Base-by-base conservation (phyloP, 2,329 filamentous ascomycete species). In the Botryotinia convoluta region DNA sequence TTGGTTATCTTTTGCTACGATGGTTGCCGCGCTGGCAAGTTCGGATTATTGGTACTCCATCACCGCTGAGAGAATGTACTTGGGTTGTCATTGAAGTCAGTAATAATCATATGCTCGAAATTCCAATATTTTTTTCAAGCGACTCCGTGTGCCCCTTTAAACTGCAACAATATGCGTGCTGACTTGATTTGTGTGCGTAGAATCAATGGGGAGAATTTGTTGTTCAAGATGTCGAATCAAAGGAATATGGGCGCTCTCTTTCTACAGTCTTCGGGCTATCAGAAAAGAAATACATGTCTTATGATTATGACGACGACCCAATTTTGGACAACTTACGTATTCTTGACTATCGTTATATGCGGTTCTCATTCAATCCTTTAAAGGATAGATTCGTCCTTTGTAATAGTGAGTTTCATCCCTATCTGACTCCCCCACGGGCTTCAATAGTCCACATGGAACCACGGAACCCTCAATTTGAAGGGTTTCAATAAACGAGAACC, bases 121-220 rank as follows among this genome's bases (percentile, higher is more conserved):
- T 61, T 70, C 32, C 68, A 63, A 44, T 20, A n/a, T 29, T 20
- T 22, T 70, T 60, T 63, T 39, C 20, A 48, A n/a, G 32, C 71
- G 26, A 62, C 35, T 60, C 14, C 3, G 18, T 14, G 35, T 74
- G 44, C 39, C 18, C 35, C n/a, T 12, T 67, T 65, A 16, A 72
- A 72, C 26, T 51, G 73, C n/a, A 42, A 63, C 67, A 14, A 48
- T 32, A 54, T 42, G 16, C n/a, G 14, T 74, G 76, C 79, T 79
- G 74, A 82, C 82, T 77, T 82, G 73, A 74, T 73, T 80, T 48
- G 10, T 42, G 42, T 45, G 26, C n/a, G 8, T 42, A 92, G 87
- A 98, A 99, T 79, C 94, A 98, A 87, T 98, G 96, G 95, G 92
- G 93, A 68, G 95, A 98, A 82, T 92, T 98, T 82, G 86, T 88